phyloP scores from a whole-genome alignment of 1,139 yeast species.

The Candida buenavistaensis region DNA sequence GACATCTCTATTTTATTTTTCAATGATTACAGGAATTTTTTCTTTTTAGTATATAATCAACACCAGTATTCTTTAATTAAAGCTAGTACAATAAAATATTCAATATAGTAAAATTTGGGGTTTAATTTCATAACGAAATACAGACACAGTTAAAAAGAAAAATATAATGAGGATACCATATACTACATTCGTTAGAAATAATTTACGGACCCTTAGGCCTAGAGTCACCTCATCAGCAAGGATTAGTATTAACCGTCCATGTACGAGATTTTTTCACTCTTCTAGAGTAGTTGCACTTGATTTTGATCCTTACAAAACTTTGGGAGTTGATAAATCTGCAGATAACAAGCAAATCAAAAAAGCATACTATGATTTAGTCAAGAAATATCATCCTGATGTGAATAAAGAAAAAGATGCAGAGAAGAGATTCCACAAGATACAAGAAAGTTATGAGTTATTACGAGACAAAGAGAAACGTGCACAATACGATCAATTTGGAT shows the following conservation, averaged over 20 bases:
- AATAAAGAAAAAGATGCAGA: conserved; percentile 91
- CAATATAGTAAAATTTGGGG: too few species aligned
- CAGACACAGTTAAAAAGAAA: background rate
- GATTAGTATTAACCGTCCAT: background rate
- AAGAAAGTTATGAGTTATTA: conserved; percentile 89
- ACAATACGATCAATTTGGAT: conserved; percentile 90
- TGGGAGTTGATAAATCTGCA: conserved; percentile 77
- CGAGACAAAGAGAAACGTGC: conserved; percentile 84
- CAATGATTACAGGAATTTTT: too few species aligned
- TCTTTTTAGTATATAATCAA: too few species aligned
- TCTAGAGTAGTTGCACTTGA: conserved; percentile 24
- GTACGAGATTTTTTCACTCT: conserved; percentile 28
- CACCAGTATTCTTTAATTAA: too few species aligned
- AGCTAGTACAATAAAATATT: too few species aligned
- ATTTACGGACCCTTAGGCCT: conserved; percentile 2
- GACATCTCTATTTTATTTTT: too few species aligned
- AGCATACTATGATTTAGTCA: conserved; percentile 91
- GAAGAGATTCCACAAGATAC: conserved; percentile 85
- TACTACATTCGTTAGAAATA: conserved; percentile 4
- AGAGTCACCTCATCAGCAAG: background rate
- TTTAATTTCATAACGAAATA: background rate
- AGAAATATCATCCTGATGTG: conserved; percentile 94
- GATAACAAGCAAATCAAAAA: conserved; percentile 85
- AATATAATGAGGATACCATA: conserved; percentile 8
- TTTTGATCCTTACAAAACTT: conserved; percentile 78